Percentiles rank a stretch among this genome's conserved stretches.
These are phyloP conservation scores for Candida multigemmis DNA, from an alignment of 805 yeast species.

Conservation along the genomic window DNA sequence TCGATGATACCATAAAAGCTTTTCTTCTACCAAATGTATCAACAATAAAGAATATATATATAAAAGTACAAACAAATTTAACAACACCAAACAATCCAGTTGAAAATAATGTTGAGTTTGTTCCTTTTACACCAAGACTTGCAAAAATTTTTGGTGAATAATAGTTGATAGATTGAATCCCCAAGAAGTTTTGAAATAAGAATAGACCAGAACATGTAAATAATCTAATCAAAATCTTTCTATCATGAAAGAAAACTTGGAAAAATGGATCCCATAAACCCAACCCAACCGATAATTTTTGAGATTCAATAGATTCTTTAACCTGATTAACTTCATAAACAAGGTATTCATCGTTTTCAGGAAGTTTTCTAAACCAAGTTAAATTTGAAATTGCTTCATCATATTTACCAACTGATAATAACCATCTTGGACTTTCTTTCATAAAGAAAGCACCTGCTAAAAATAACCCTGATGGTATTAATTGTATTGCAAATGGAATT, in stretches of 20 bases:
- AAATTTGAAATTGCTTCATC: conserved; percentile 25
- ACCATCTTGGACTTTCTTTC: conserved; percentile 30
- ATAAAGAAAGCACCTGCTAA: conserved; percentile 20
- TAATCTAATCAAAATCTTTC: conserved; percentile 16
- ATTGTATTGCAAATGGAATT: conserved; percentile 30
- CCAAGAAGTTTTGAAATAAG: conserved; percentile 29
- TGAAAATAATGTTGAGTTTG: conserved; percentile 26
- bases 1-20: conserved; percentile 26
- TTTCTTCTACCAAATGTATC: conserved; percentile 26
- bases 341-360: conserved; percentile 24
- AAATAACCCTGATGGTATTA: conserved; percentile 27
- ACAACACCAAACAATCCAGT: conserved; percentile 33
- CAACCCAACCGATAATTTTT: conserved; percentile 18
- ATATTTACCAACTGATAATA: conserved; percentile 17
- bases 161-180: conserved; percentile 30
- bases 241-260: conserved; percentile 19
- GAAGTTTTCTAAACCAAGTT: conserved; percentile 24
- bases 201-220: conserved; percentile 24
- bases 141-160: conserved; percentile 27
- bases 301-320: conserved; percentile 20
- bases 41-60: conserved; percentile 24
- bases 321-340: conserved; percentile 27
- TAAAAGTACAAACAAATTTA: conserved; percentile 23
- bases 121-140: conserved; percentile 27
- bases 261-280: conserved; percentile 24